phyloP scores from a whole-genome alignment of 1,139 yeast genomes.

The Tardiomyces blankii region DNA sequence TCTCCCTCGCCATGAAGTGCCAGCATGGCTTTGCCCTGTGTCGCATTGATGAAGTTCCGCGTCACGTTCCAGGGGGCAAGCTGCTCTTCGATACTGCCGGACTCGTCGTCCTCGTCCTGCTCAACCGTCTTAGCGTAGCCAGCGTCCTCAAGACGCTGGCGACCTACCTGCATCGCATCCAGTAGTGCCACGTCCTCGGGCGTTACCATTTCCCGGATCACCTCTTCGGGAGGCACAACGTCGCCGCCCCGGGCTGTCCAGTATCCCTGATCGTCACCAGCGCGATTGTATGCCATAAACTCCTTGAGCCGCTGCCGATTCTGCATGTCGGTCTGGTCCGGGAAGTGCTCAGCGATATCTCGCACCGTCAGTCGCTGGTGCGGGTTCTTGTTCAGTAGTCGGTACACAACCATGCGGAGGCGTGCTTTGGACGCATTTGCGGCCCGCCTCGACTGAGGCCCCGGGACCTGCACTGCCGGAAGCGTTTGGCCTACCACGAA shows the following conservation, averaged over 20 bases:
- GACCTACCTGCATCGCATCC: constrained; percentile 92
- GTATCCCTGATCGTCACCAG: constrained; percentile 89
- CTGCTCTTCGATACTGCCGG: constrained; percentile 65
- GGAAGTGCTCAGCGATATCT: constrained; percentile 87
- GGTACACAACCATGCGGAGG: constrained; percentile 83
- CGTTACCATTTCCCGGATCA: constrained; percentile 69
- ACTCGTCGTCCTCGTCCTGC: constrained; percentile 32
- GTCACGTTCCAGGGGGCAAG: constrained; percentile 91
- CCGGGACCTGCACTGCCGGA: constrained; percentile 93
- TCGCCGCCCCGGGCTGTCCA: constrained; percentile 84
- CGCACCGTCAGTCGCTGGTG: constrained; percentile 71
- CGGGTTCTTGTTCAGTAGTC: constrained; percentile 71
- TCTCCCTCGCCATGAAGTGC: constrained; percentile 97
- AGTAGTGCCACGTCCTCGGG: constrained; percentile 87
- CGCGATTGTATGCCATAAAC: constrained; percentile 94
- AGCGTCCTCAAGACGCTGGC: constrained; percentile 68
- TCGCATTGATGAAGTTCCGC: constrained; percentile 81
- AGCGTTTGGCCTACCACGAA: constrained; percentile 89
- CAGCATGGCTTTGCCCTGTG: constrained; percentile 94
- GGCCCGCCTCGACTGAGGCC: constrained; percentile 94
- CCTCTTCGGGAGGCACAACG: constrained; percentile 68
- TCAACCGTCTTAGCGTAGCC: constrained; percentile 41
- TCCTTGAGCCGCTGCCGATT: constrained; percentile 91
- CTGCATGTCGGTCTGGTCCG: constrained; percentile 97
- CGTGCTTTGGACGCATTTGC: constrained; percentile 89